Evolutionary conservation across 2,329 filamentous ascomycete genomes (phyloP), one percentile per base, ranked within the genome.

Genomic region (Colletotrichum sojae): DNA sequence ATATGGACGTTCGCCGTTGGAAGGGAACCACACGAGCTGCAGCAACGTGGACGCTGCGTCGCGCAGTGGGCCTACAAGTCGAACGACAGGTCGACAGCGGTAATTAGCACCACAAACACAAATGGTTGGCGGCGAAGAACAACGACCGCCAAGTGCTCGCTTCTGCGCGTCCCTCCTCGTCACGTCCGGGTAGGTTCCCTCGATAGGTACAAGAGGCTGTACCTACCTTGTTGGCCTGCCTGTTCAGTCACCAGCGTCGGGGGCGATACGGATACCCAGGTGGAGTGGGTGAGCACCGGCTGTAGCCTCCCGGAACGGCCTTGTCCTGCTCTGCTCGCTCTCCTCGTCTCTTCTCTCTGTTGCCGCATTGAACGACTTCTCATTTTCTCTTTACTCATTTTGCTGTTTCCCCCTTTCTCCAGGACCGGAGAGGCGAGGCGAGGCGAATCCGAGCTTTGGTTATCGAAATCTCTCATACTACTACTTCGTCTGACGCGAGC

Each of bases 101-200:
- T 53, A 49, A 58, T 58, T 25, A 58, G 65, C 65, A 68, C 59
- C 59, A 49, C 16, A 65, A 49, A 55, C 49, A 64, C 54, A 18
- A 55, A 40, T 27, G 16, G 53, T 51, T 36, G 48, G 18, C 27
- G 36, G 56, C 63, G 22, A 40, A 63, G 43, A 52, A 52, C 36
- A 65, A 52, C 48, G 61, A 49, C 22, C 54, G 61, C 66, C 66
- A 69, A 69, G 66, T 25, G 63, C 51, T 69, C 66, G 66, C 62
- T 69, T 60, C 66, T 56, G 55, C 66, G 31, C 40, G n/a, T 13
- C 43, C 46, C 25, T 51, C 46, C 48, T 53, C 31, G 25, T 61
- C 66, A 65, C 48, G 39, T 48, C 49, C 25, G 48, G 22, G 60
- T 69, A 15, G 62, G 55, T 60, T 45, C 59, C 59, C 31, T 36